Conservation (phyloP, 2,329 filamentous ascomycete species). For the Stagonosporopsis tanaceti region DNA sequence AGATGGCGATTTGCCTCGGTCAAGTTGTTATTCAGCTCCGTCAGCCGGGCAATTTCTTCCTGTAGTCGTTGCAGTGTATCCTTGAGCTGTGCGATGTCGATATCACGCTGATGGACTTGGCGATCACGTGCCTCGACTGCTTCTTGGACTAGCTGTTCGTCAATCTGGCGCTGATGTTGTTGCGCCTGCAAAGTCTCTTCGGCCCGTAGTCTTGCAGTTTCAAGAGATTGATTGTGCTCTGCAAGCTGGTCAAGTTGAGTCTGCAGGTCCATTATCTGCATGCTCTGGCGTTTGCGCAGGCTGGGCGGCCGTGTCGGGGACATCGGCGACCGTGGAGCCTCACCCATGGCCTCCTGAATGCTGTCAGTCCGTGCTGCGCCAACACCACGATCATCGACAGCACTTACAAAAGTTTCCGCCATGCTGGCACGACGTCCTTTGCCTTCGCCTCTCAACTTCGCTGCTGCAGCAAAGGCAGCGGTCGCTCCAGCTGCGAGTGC, state of each 20-base stretch:
- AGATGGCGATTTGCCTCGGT: slow-evolving; percentile 79
- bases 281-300: slow-evolving; percentile 95
- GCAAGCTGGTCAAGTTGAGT: slow-evolving; percentile 81
- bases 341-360: slow-evolving; percentile 87
- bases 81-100: slow-evolving; percentile 83
- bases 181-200: slow-evolving; percentile 69
- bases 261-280: slow-evolving; percentile 93
- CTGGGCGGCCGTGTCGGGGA: slow-evolving; percentile 94
- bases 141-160: slow-evolving; percentile 58
- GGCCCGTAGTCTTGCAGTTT: slow-evolving; percentile 73
- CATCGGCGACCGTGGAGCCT: slow-evolving; percentile 86
- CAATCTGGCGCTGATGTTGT: slow-evolving; percentile 62
- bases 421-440: slow-evolving; percentile 82
- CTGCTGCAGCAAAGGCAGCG: slow-evolving; percentile 58
- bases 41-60: slow-evolving; percentile 80
- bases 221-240: slow-evolving; percentile 82
- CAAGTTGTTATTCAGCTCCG: slow-evolving; percentile 82
- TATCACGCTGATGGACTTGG: slow-evolving; percentile 80
- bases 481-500: slow-evolving; percentile 47
- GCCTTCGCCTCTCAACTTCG: slow-evolving; percentile 81
- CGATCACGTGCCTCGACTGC: slow-evolving; percentile 70
- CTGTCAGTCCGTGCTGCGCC: slow-evolving; percentile 33
- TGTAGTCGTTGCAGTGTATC: slow-evolving; percentile 81
- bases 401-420: slow-evolving; percentile 92
- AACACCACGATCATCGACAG: slow-evolving; percentile 10